Percentiles rank a stretch among this genome's conserved stretches.
Conservation (phyloP, 1,139 yeast species). For the Diutina pseudorugosa region DNA sequence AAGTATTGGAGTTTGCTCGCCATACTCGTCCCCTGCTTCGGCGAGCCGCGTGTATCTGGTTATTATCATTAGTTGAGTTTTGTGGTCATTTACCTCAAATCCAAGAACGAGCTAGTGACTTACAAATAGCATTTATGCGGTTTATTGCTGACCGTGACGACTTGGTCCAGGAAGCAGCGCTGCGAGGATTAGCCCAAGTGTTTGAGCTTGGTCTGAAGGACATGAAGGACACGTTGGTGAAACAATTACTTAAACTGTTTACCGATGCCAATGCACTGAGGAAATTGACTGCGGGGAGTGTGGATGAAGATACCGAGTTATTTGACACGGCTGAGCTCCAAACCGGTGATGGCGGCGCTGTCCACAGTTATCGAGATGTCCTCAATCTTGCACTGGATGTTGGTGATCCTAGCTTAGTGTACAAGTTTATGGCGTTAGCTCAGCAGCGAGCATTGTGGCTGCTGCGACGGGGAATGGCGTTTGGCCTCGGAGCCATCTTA, state of each 20-base stretch:
- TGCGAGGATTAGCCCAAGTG: conserved; percentile 73
- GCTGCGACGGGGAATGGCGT: conserved; percentile 86
- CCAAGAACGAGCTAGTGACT: conserved; percentile 32
- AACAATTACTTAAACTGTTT: conserved; percentile 65
- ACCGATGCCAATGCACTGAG: conserved; percentile 52
- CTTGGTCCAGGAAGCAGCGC: conserved; percentile 80
- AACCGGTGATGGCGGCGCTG: conserved; percentile 66
- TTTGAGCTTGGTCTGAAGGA: conserved; percentile 68
- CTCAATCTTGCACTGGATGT: conserved; percentile 82
- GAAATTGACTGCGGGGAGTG: conserved; percentile 49
- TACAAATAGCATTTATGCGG: conserved; percentile 64
- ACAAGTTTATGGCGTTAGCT: conserved; percentile 88
- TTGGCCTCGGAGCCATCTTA: conserved; percentile 78
- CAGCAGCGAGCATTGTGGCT: conserved; percentile 86
- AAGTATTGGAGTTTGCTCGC: conserved; percentile 40
- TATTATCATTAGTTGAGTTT: conserved; percentile 67
- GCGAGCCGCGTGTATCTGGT: conserved; percentile 77
- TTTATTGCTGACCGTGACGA: conserved; percentile 75
- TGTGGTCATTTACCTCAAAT: conserved; percentile 41
- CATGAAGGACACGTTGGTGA: conserved; percentile 61
- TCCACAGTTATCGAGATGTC: conserved; percentile 81
- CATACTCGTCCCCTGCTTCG: conserved; percentile 64
- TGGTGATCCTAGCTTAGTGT: conserved; percentile 90
- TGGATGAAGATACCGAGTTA: conserved; percentile 69
- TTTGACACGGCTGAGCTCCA: conserved; percentile 74